Evolutionary conservation across 352 stramenopile species (phyloP).

Genomic region (Globisporangium alternatum): DNA sequence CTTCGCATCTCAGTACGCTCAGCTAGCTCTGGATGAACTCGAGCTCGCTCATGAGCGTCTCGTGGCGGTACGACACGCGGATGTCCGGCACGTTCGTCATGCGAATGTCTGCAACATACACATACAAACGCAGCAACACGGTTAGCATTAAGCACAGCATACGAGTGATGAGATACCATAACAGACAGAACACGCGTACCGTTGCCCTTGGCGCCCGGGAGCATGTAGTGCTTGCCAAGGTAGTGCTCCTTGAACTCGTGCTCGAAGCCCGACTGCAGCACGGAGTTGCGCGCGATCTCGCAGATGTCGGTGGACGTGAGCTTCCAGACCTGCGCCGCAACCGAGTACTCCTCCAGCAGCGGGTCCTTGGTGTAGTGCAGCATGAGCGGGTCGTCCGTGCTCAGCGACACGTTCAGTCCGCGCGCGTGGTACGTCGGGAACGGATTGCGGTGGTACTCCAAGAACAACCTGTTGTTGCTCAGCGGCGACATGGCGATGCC

Average conservation of each 20-base stretch:
- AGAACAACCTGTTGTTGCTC: conserved; percentile 95
- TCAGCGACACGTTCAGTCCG: conserved; percentile 97
- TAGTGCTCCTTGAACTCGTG: conserved; percentile 97
- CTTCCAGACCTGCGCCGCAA: conserved; percentile 93
- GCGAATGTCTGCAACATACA: conserved; percentile 73
- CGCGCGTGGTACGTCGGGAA: conserved; percentile 95
- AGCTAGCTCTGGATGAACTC: conserved; percentile 63
- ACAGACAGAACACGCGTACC: conserved; percentile 34
- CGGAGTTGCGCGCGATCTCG: conserved; percentile 98
- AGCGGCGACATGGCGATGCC: conserved; percentile 93
- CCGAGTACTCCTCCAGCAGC: conserved; percentile 95
- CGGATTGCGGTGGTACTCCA: conserved; percentile 94
- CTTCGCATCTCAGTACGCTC: conserved; percentile 6
- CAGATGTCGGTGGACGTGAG: conserved; percentile 96
- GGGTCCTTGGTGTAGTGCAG: conserved; percentile 99
- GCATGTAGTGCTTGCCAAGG: conserved; percentile 91
- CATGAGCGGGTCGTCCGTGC: conserved; percentile 98
- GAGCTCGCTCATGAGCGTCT: conserved; percentile 73
- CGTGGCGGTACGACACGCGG: conserved; percentile 87
- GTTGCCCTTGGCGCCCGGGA: conserved; percentile 70
- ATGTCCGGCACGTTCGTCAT: conserved; percentile 95
- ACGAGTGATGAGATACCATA: conserved; percentile 3
- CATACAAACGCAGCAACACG: conserved; percentile 15
- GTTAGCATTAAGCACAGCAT: not conserved
- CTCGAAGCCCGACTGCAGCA: conserved; percentile 98